Evolutionary conservation across 768 basidiomycete species (phyloP), one percentile per base, ranked within the genome.

Genomic region (Suillus sp.): DNA sequence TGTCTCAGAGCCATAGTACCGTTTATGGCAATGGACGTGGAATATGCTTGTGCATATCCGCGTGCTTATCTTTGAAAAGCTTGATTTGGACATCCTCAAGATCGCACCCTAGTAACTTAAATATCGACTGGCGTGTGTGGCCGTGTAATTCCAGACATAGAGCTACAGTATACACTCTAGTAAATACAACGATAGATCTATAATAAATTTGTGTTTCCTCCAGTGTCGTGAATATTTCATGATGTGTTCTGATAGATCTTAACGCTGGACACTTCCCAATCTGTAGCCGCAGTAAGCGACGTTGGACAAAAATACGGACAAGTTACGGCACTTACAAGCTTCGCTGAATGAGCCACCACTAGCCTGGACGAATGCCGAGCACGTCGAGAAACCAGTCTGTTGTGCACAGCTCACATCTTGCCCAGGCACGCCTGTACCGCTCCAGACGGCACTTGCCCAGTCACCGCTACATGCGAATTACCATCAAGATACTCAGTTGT

Each of bases 361-460:
- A 47, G 84, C 84, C 65, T 81, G 80, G 32, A 97, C 88, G 73
- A 88, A 98, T 16, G 86, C 85, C 59, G 87, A 82, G 68, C 95
- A 98, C 5, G 89, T 91, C 30, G 89, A 78, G 74, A 86, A 88
- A 45, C 93, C 94, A 16, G 95, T 98, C 67, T 84, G 82, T 68
- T 86, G 79, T 18, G 92, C 92, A 70, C 95, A 98, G 74, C 91
- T 94, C 73, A 90, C 84, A 20, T 86, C 86, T 78, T 96, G 95
- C 59, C 95, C 95, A 20, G 91, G 92, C 60, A 89, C 83, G 35
- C 92, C 92, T 57, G 88, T 76, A 27, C 69, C 65, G 56, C 76
- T 78, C 95, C 95, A 98, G n/a, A 86, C 89, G 53, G 78, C 78
- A 55, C 88, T 86, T 13, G 95, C 94, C 95, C 95, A 98, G 67